Base-by-base conservation (phyloP, 2,329 filamentous ascomycete species). In the Lasiodiplodia theobromae region DNA sequence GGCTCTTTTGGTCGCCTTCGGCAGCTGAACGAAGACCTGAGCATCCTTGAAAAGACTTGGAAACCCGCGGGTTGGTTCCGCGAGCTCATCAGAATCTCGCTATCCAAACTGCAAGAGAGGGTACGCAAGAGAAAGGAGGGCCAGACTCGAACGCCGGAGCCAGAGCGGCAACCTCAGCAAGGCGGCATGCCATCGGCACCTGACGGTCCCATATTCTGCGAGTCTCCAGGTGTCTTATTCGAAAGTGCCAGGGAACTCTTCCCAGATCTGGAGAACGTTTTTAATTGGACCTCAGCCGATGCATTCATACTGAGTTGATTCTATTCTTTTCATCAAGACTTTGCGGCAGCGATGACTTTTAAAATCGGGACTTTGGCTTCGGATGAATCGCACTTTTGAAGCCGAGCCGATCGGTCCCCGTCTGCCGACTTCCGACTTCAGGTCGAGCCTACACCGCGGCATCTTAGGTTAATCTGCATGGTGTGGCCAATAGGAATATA, bases 231-330 rank as follows among this genome's bases (percentile, higher is more conserved):
- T 5, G 18, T 37, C 4, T 23, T 66, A 2, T 66, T 54, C 21
- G 63, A 66, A 14, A 66, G 63, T 16, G 52, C 63, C 7, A 44
- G 63, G 12, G 63, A 66, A 14, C 63, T 66, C 6, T 66, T 66
- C 25, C 63, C 52, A 23, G 63, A 56, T 31, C 34, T 66, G 6
- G 63, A 53, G 23, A n/a, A 23, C 7, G 12, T 44, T 5, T 34
- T 66, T 10, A 47, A 25, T 18, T 66, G 63, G 63, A 56, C 47
- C 10, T 54, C 37, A 23, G 63, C 34, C n/a, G 51, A 66, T 10
- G n/a, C 60, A 3, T 64, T 64, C 18, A 31, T 47, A n/a, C n/a
- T 25, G 2, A 18, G 60, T 25, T 64, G 34, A 28, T 28, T 28
- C 28, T 28, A 28, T 28, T 6, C 28, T 6, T 6, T 6, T 28